These are phyloP conservation scores for Hortiboletus flavorubellus DNA, from an alignment of 768 basidiomycete genomes.

Conservation along the genomic window DNA sequence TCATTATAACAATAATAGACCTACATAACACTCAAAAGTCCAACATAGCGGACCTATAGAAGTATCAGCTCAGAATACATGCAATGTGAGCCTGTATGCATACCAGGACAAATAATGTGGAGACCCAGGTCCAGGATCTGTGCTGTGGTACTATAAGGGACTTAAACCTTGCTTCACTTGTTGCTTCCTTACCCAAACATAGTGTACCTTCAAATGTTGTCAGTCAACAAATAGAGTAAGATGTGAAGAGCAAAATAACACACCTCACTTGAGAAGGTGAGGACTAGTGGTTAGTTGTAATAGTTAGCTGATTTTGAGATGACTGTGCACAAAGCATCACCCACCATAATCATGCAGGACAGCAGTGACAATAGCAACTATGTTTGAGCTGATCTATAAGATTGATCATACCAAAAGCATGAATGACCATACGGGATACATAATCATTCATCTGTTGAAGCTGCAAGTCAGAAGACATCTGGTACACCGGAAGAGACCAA, in stretches of 20 bases:
- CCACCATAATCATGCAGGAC: slow-evolving; percentile 8
- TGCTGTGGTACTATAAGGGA: not conserved
- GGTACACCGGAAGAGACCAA: not conserved
- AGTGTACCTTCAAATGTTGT: slow-evolving; percentile 2
- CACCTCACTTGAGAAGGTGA: slow-evolving; percentile 2
- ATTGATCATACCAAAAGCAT: not conserved
- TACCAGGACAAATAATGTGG: slow-evolving; percentile 8
- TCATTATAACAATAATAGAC: not conserved
- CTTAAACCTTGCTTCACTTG: too few relatives aligned
- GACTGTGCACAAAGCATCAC: not conserved
- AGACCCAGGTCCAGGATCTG: slow-evolving; percentile 9
- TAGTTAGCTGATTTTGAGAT: not conserved
- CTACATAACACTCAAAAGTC: slow-evolving; percentile 2
- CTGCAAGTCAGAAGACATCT: not conserved
- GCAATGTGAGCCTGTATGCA: not conserved
- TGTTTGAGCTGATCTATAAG: not conserved
- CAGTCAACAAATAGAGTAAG: not conserved
- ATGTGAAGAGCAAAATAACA: not conserved
- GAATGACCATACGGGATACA: not conserved
- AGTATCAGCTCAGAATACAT: not conserved
- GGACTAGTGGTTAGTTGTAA: not conserved
- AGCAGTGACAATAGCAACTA: not conserved
- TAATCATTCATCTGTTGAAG: not conserved
- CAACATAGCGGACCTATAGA: slow-evolving; percentile 2
- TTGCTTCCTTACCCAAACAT: slow-evolving; percentile 9